Percentiles rank a stretch among this genome's conserved stretches.
Evolutionary conservation across 2,329 filamentous ascomycete genomes (phyloP).

Genomic region (Cordyceps cicadae): DNA sequence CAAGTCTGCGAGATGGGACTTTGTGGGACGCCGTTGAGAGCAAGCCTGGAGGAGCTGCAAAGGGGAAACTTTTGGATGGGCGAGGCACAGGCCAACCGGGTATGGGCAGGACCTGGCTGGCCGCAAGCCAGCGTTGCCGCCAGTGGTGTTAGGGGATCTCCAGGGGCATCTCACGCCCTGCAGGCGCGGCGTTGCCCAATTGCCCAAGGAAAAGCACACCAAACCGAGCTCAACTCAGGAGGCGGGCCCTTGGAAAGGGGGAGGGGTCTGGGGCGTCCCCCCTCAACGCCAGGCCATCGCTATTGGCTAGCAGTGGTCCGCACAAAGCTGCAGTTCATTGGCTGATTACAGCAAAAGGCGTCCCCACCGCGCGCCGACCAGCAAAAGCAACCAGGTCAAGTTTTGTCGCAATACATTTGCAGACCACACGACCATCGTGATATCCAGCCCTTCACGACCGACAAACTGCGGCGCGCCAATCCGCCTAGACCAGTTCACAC

Average conservation of each 20-base stretch:
- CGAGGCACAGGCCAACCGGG: slow-evolving; percentile 10
- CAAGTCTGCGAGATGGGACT: slow-evolving; percentile 11
- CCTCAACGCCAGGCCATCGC: neutral
- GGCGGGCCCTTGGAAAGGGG: slow-evolving; percentile 10
- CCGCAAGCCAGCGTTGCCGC: neutral
- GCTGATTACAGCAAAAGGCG: neutral
- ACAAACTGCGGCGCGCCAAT: slow-evolving; percentile 1
- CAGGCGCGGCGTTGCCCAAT: neutral
- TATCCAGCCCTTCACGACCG: neutral
- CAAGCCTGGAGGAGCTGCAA: slow-evolving; percentile 11
- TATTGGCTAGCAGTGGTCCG: slow-evolving; percentile 11
- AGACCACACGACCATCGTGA: neutral
- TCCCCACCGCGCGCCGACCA: neutral
- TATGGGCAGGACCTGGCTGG: neutral
- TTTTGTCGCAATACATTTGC: slow-evolving; percentile 7
- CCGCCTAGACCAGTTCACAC: neutral
- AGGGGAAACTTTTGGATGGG: slow-evolving; percentile 11
- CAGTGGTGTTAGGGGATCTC: neutral
- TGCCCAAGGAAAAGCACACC: neutral
- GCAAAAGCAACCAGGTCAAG: slow-evolving; percentile 10
- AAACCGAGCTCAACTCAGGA: slow-evolving; percentile 4
- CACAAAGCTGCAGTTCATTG: slow-evolving; percentile 8
- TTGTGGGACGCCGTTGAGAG: slow-evolving; percentile 12
- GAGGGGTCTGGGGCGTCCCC: neutral
- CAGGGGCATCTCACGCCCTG: neutral